Percentiles rank a stretch among this genome's conserved stretches.
phyloP scores from a whole-genome alignment of 805 yeast genomes.

The Metschnikowia picachoensis region DNA sequence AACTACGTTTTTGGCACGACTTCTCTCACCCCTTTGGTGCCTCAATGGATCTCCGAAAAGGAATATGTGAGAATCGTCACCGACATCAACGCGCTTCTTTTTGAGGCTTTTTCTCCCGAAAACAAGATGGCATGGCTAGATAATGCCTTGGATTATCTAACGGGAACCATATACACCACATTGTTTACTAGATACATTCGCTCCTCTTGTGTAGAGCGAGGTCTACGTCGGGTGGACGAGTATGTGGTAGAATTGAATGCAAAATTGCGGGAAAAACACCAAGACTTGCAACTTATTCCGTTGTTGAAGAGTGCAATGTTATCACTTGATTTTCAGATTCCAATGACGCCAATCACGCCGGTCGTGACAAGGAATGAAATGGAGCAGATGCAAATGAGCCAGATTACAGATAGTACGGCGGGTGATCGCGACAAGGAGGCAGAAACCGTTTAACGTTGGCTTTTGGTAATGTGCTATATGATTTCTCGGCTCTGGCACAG shows the following conservation, averaged over 20 bases:
- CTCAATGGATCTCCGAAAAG: conserved; percentile 19
- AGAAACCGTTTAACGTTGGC: not conserved
- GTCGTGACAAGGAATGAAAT: not conserved
- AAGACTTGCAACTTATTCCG: conserved; percentile 34
- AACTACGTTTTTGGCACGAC: conserved; percentile 48
- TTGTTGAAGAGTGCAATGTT: conserved; percentile 54
- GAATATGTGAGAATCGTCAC: conserved; percentile 43
- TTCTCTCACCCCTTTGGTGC: conserved; percentile 47
- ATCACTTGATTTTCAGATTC: conserved; percentile 55
- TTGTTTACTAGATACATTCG: conserved; percentile 5
- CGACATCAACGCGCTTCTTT: conserved; percentile 41
- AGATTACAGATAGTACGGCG: not conserved
- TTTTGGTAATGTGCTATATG: too few relatives aligned
- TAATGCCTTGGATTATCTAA: conserved; percentile 40
- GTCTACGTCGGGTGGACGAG: conserved; percentile 28
- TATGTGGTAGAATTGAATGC: conserved; percentile 28
- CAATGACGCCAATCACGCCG: conserved; percentile 19
- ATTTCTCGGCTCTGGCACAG: not conserved
- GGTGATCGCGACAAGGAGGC: not conserved
- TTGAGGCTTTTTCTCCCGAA: conserved; percentile 38
- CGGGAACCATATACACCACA: conserved; percentile 32
- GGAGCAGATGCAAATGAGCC: not conserved
- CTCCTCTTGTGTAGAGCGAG: conserved; percentile 14
- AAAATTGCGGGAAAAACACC: conserved; percentile 23
- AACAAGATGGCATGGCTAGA: conserved; percentile 25